Evolutionary conservation across 2,329 filamentous ascomycete species (phyloP).

Genomic region (Fusarium tricinctum): DNA sequence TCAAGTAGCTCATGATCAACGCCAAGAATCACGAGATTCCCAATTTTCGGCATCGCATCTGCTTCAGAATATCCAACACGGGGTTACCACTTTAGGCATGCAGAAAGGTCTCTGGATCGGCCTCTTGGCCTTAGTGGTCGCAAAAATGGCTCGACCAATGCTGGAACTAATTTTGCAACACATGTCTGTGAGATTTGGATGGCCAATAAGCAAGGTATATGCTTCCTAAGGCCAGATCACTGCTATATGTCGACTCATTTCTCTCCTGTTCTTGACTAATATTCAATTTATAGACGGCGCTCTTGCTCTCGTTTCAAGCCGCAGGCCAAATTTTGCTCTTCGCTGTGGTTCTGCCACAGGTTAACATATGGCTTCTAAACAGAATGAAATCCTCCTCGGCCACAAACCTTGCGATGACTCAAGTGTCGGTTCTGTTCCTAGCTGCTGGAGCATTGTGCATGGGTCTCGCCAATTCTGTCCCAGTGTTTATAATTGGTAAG

Average conservation of each 20-base stretch:
- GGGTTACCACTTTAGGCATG: background rate
- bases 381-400: constrained; percentile 2
- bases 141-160: constrained; percentile 9
- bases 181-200: constrained; percentile 15
- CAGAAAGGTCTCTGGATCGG: background rate
- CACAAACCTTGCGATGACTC: background rate
- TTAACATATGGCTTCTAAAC: background rate
- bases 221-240: too few species aligned
- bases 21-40: too few species aligned
- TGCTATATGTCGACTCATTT: background rate
- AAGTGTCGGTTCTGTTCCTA: background rate
- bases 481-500: background rate
- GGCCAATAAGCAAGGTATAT: background rate
- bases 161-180: constrained; percentile 9
- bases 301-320: constrained; percentile 1
- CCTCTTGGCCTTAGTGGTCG: background rate
- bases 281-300: background rate
- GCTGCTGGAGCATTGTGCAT: background rate
- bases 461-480: background rate
- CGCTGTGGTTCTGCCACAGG: background rate
- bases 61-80: background rate
- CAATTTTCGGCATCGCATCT: background rate
- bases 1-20: background rate
- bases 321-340: constrained; percentile 3
- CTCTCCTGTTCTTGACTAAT: background rate